phyloP scores from a whole-genome alignment of 768 basidiomycete species.

The Tephrocybe sp. region DNA sequence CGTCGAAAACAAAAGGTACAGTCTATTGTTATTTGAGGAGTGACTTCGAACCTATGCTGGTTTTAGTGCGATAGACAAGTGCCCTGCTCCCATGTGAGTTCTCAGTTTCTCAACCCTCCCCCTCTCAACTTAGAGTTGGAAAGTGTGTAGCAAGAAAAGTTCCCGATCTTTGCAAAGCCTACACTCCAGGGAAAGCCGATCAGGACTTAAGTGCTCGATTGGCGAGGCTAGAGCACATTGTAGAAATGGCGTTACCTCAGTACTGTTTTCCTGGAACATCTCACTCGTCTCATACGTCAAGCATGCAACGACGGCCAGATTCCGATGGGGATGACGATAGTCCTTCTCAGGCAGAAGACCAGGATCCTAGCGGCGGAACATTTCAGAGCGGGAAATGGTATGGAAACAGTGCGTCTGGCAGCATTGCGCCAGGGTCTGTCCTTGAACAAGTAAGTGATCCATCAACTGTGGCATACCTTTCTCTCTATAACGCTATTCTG shows the following conservation, averaged over 20 bases:
- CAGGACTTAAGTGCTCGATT: constrained; percentile 76
- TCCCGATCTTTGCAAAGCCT: constrained; percentile 83
- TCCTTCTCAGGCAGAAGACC: constrained; percentile 72
- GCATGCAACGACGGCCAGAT: constrained; percentile 41
- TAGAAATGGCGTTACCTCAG: constrained; percentile 78
- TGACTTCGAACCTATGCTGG: constrained; percentile 13
- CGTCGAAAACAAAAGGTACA: constrained; percentile 82
- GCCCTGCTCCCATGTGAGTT: constrained; percentile 77
- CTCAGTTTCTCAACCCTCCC: constrained; percentile 9
- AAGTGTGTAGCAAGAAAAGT: constrained; percentile 85
- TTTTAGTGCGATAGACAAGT: constrained; percentile 79
- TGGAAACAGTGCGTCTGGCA: constrained; percentile 80
- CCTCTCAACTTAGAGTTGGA: constrained; percentile 13
- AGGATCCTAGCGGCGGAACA: constrained; percentile 70
- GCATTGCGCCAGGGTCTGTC: constrained; percentile 75
- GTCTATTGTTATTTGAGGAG: constrained; percentile 3
- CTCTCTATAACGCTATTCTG: not conserved
- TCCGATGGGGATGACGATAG: constrained; percentile 64
- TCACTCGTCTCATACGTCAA: constrained; percentile 22
- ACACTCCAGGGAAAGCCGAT: constrained; percentile 84
- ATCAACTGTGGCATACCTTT: not conserved
- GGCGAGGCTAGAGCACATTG: constrained; percentile 74
- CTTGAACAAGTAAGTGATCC: constrained; percentile 62
- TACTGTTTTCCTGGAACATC: constrained; percentile 49
- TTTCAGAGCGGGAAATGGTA: constrained; percentile 88